These are phyloP conservation scores for Fusarium siculi DNA, from an alignment of 2,329 filamentous ascomycete species.

Conservation along the genomic window DNA sequence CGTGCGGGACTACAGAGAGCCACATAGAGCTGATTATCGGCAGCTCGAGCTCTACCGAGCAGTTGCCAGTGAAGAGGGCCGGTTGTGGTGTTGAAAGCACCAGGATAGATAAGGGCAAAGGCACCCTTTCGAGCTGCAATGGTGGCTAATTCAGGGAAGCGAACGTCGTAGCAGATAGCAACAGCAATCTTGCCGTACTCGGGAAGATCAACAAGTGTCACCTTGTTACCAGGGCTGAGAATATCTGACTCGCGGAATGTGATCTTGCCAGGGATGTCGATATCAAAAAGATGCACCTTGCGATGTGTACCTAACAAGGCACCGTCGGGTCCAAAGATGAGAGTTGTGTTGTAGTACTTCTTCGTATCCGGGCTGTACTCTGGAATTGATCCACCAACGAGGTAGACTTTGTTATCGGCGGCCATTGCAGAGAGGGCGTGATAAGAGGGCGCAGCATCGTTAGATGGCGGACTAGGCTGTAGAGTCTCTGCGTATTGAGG, in stretches of 20 bases:
- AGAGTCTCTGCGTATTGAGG: conserved; percentile 91
- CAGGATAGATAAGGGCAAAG: conserved; percentile 91
- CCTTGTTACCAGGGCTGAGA: conserved; percentile 82
- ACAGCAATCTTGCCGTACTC: conserved; percentile 89
- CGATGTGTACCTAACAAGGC: conserved; percentile 86
- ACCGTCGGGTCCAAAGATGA: conserved; percentile 84
- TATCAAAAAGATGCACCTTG: conserved; percentile 97
- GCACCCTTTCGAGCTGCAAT: conserved; percentile 87
- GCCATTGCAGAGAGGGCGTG: conserved; percentile 86
- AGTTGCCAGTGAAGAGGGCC: conserved; percentile 92
- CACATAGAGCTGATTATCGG: conserved; percentile 96
- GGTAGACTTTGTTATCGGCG: conserved; percentile 78
- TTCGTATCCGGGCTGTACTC: conserved; percentile 70
- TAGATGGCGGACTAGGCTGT: conserved; percentile 76
- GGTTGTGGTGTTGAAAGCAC: conserved; percentile 96
- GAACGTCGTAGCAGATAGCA: conserved; percentile 97
- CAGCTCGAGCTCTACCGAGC: conserved; percentile 81
- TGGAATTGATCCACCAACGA: conserved; percentile 93
- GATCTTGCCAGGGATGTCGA: conserved; percentile 96
- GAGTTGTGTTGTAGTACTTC: conserved; percentile 90
- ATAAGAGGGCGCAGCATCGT: conserved; percentile 81
- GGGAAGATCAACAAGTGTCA: conserved; percentile 87
- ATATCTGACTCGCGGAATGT: conserved; percentile 91
- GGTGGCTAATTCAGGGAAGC: conserved; percentile 93
- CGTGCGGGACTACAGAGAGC: conserved; percentile 91